Conservation (phyloP, 805 yeast genomes). For the Hemisphaericaspora nanyangensis region DNA sequence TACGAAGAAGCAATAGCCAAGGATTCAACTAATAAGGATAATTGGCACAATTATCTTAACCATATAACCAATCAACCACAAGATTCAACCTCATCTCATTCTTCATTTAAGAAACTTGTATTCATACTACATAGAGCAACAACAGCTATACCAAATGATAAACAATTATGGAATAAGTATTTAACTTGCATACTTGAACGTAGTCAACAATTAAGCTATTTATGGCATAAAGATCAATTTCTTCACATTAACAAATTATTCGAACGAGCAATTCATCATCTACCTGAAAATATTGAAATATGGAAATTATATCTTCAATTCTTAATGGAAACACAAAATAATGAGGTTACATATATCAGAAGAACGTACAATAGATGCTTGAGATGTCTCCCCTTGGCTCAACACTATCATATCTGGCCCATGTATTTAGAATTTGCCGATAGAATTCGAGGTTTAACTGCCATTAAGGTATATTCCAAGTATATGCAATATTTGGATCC, state of each 20-base stretch:
- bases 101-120: conserved; percentile 29
- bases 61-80: conserved; percentile 3
- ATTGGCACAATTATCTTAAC: conserved; percentile 46
- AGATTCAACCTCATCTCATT: conserved; percentile 17
- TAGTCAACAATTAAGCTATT: conserved; percentile 20
- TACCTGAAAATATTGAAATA: conserved; percentile 42
- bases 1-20: conserved; percentile 34
- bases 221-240: conserved; percentile 27
- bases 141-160: conserved; percentile 38
- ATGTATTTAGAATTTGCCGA: conserved; percentile 55
- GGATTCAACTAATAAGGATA: conserved; percentile 26
- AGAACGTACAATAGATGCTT: conserved; percentile 48
- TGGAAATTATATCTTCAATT: conserved; percentile 53
- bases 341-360: conserved; percentile 36
- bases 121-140: conserved; percentile 55
- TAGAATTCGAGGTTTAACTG: conserved; percentile 38
- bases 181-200: conserved; percentile 42
- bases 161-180: conserved; percentile 53
- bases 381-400: conserved; percentile 43
- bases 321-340: conserved; percentile 25
- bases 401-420: conserved; percentile 44
- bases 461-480: conserved; percentile 26
- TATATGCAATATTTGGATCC: conserved; percentile 26
- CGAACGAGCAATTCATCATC: conserved; percentile 38
- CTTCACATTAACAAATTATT: conserved; percentile 39